Percentiles rank a stretch among this genome's conserved stretches.
Evolutionary conservation across 2,329 filamentous ascomycete species (phyloP).

Genomic region (Exophiala calicioides): DNA sequence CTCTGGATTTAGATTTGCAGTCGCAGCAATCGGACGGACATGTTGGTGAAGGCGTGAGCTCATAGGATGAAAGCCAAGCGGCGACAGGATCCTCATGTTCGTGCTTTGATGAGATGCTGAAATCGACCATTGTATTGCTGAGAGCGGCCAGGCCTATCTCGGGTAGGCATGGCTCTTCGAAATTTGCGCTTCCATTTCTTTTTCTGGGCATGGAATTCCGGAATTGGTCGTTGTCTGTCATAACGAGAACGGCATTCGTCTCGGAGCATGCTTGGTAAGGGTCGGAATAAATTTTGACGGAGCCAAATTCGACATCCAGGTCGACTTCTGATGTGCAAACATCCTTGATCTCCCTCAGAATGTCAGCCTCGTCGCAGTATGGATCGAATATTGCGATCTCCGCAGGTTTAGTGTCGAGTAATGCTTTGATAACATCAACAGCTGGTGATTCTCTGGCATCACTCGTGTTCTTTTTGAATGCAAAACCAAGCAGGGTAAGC

Average conservation of each 20-base stretch:
- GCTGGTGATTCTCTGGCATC: conserved; percentile 73
- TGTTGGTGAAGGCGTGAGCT: conserved; percentile 4
- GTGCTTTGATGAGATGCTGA: too few relatives aligned
- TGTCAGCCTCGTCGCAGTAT: conserved; percentile 42
- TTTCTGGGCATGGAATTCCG: conserved; percentile 33
- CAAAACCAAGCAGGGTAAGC: conserved; percentile 70
- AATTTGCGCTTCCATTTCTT: conserved; percentile 1
- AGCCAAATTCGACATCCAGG: conserved; percentile 19
- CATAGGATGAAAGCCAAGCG: conserved; percentile 6
- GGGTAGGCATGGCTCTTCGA: too few relatives aligned
- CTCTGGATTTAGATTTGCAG: conserved; percentile 28
- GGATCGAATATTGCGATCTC: conserved; percentile 72
- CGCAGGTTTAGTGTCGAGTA: conserved; percentile 64
- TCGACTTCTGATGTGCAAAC: conserved; percentile 31
- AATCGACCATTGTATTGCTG: too few relatives aligned
- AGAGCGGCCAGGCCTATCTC: too few relatives aligned
- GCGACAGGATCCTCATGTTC: conserved; percentile 12
- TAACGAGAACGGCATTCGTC: conserved; percentile 52
- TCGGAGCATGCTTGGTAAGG: conserved; percentile 49
- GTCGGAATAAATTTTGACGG: conserved; percentile 44
- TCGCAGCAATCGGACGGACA: conserved; percentile 26
- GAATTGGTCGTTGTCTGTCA: conserved; percentile 58
- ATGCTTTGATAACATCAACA: conserved; percentile 65
- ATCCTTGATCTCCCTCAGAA: conserved; percentile 42
- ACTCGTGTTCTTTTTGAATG: conserved; percentile 77